Evolutionary conservation across 1,284 basidiomycete species (phyloP).

Genomic region (Taiwanofungus camphoratus): DNA sequence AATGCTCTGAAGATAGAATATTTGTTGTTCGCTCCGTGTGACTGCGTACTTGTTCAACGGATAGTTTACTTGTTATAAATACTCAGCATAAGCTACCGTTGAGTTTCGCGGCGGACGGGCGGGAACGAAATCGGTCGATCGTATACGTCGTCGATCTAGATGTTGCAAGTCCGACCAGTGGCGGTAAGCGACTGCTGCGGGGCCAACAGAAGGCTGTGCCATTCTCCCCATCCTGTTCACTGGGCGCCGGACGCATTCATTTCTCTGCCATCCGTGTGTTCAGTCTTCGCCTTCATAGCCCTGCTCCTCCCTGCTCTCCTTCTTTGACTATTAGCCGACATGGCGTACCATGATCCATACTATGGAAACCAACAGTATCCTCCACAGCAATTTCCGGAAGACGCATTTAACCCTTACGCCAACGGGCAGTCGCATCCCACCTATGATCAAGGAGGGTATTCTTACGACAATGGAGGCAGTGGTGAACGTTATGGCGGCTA

Average conservation of each 20-base stretch:
- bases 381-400: constrained; percentile 32
- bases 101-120: too few species aligned
- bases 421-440: constrained; percentile 40
- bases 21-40: too few species aligned
- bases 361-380: constrained; percentile 32
- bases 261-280: background rate
- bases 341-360: constrained; percentile 49
- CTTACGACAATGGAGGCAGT: constrained; percentile 41
- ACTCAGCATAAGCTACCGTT: too few species aligned
- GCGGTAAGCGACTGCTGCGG: constrained; percentile 4
- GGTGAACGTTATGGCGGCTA: constrained; percentile 31
- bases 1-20: too few species aligned
- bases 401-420: constrained; percentile 46
- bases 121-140: background rate
- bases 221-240: constrained; percentile 3
- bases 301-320: constrained; percentile 3
- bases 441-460: constrained; percentile 32
- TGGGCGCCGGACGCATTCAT: constrained; percentile 10
- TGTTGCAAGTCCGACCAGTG: background rate
- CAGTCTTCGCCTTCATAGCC: constrained; percentile 4
- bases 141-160: background rate
- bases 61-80: too few species aligned
- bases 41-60: too few species aligned
- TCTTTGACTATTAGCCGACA: constrained; percentile 15
- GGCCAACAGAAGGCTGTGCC: constrained; percentile 7